Base-by-base conservation (phyloP, 2,329 filamentous ascomycete genomes). In the Myotisia sp. region DNA sequence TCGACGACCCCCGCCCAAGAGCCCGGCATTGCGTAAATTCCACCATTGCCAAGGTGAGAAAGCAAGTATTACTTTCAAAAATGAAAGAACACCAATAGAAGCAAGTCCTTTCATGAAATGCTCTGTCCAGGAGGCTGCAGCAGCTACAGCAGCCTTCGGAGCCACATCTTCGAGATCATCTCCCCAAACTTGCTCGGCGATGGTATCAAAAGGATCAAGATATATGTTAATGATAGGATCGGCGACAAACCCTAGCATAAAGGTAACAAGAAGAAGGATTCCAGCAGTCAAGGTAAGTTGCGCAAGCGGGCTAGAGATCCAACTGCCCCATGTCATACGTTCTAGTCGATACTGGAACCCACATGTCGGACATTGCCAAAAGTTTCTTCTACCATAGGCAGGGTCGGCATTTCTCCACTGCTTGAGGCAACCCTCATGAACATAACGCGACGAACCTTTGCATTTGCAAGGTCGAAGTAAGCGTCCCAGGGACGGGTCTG, bases 161-260 rank as follows among this genome's bases (percentile, higher is more conserved):
- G 59, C 39, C 26, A 8, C 8, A 8, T 9, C 8, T n/a, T 57
- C 58, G 29, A 40, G 47, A 22, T 44, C 49, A 26, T 57, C 47
- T 31, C 65, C 59, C 46, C 46, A 59, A 41, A 45, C 54, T 29
- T 54, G 50, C 51, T 56, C 61, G 17, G 28, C 20, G 14, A 79
- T 63, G 7, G 71, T 73, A 33, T 75, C 73, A 37, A 74, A 59
- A 0, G 85, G 85, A 50, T 93, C 84, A 36, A 87, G 60, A 64
- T 87, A 93, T 18, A 93, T 62, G 47, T 85, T 82, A 54, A 95
- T 78, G 40, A 95, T 83, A 1, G 86, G 86, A 56, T 95, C 86
- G 39, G 86, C 87, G 44, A 95, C 60, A 49, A 94, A 95, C 26
- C 90, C 90, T 37, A 95, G 72, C 1, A 82, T 24, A 50, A 93